Evolutionary conservation across 139 green algal species (phyloP), one percentile per base, ranked within the genome.

Genomic region (Coccomyxa sp.): DNA sequence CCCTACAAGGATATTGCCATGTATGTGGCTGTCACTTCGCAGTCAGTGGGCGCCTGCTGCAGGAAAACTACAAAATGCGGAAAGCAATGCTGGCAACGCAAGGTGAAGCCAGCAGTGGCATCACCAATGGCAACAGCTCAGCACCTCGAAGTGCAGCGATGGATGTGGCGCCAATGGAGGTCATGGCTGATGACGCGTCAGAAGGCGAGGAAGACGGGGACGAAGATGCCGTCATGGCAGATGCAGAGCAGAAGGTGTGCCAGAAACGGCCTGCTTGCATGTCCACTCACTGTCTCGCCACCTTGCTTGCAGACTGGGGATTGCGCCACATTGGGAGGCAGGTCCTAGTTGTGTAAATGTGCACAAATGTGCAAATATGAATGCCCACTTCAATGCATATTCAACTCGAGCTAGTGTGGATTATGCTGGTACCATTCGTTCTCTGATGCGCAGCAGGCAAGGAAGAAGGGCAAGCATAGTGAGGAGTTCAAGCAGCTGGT

Each of bases 401-500:
- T 39, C 16, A 33, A 40, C 55, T 10, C 39, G 39, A 29, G 69
- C 54, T 7, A 40, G 16, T 14, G 36, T 68, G 8, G 50, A 41
- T 24, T 58, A 58, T 35, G 58, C 29, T 31, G n/a, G 33, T 70
- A 16, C 10, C 18, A 50, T 55, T 39, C 16, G 8, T 54, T 29
- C 6, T 58, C 12, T 29, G 1, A 40, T 50, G 77, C 22, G 38
- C 37, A 54, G 55, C 40, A 24, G 71, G 77, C 22, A 50, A 79
- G 68, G 73, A 76, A 78, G 76, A 76, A 70, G 2, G 76, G 80
- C 29, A 83, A 81, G 68, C 78, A 68, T 54, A 86, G 37, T 27
- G 87, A 92, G 29, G 92, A 89, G 78, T 97, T 97, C 82, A 97
- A 95, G 78, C 81, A 87, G 16, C 82, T 84, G 58, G 83, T 96